phyloP scores from a whole-genome alignment of 2,329 filamentous ascomycete genomes.

The Phoma sp. region DNA sequence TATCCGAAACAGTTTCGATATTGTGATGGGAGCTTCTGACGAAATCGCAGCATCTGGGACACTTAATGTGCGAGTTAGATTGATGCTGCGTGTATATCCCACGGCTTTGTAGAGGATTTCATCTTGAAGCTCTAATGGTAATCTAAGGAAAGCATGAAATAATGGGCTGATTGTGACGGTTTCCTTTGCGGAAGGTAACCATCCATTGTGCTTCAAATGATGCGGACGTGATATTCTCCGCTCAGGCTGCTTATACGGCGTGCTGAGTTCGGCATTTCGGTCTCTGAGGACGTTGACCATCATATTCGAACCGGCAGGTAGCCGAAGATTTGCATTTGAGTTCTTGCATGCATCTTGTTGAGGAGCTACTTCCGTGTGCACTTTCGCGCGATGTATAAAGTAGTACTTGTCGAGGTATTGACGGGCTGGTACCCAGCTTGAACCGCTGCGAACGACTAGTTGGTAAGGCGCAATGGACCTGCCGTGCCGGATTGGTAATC shows the following conservation, averaged over 20 bases:
- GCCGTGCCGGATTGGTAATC: not conserved
- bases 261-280: not conserved
- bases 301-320: not conserved
- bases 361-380: not conserved
- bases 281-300: not conserved
- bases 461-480: conserved; percentile 26
- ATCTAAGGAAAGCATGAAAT: conserved; percentile 35
- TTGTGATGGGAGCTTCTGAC: conserved; percentile 16
- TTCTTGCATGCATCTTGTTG: not conserved
- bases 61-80: not conserved
- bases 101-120: conserved; percentile 34
- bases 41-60: not conserved
- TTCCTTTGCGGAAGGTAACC: conserved; percentile 18
- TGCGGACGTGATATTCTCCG: not conserved
- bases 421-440: conserved; percentile 41
- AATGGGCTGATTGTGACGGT: conserved; percentile 36
- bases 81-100: conserved; percentile 20
- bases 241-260: not conserved
- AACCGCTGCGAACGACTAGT: conserved; percentile 37
- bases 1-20: conserved; percentile 30
- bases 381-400: conserved; percentile 22
- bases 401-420: conserved; percentile 40
- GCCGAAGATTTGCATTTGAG: not conserved
- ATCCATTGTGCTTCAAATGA: conserved; percentile 11
- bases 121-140: conserved; percentile 42